A percentile compares a stretch with the other conserved stretches of the same genome.
Conservation (phyloP, 169 alveolate species). For the Plasmodium coatneyi region DNA sequence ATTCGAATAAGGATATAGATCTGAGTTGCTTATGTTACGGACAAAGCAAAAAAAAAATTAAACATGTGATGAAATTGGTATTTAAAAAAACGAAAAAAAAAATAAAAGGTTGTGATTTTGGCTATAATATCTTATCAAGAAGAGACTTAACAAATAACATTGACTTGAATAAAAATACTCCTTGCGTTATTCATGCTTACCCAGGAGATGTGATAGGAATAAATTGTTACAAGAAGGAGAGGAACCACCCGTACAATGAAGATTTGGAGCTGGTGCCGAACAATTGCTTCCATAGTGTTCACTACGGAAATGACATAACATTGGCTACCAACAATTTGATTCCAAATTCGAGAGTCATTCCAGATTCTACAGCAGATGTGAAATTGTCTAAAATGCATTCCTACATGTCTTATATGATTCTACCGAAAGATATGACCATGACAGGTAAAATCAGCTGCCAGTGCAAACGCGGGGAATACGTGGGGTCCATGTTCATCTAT, state of each 20-base stretch:
- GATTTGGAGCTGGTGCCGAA: conserved; percentile 7
- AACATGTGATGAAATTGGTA: conserved; percentile 43
- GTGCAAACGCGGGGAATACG: conserved; percentile 13
- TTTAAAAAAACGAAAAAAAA: conserved; percentile 34
- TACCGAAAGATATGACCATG: conserved; percentile 20
- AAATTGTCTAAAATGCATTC: conserved; percentile 32
- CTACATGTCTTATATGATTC: conserved; percentile 29
- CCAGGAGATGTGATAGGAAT: conserved; percentile 54
- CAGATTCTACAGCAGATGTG: conserved; percentile 42
- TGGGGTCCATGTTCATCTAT: conserved; percentile 34
- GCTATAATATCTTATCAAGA: conserved; percentile 17
- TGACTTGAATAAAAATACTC: conserved; percentile 5
- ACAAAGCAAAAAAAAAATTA: background rate
- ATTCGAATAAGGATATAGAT: conserved; percentile 38
- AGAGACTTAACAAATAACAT: conserved; percentile 17
- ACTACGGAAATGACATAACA: conserved; percentile 14
- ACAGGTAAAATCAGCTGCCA: conserved; percentile 30
- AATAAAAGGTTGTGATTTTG: conserved; percentile 73
- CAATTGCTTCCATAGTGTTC: conserved; percentile 61
- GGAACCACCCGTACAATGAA: conserved; percentile 3
- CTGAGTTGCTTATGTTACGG: conserved; percentile 40
- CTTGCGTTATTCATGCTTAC: conserved; percentile 32
- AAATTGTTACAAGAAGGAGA: conserved; percentile 55
- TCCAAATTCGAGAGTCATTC: conserved; percentile 66
- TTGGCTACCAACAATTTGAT: conserved; percentile 40